Percentiles rank a stretch among this genome's conserved stretches.
Conservation (phyloP, 2,329 filamentous ascomycete species). For the Neobulgaria alba region DNA sequence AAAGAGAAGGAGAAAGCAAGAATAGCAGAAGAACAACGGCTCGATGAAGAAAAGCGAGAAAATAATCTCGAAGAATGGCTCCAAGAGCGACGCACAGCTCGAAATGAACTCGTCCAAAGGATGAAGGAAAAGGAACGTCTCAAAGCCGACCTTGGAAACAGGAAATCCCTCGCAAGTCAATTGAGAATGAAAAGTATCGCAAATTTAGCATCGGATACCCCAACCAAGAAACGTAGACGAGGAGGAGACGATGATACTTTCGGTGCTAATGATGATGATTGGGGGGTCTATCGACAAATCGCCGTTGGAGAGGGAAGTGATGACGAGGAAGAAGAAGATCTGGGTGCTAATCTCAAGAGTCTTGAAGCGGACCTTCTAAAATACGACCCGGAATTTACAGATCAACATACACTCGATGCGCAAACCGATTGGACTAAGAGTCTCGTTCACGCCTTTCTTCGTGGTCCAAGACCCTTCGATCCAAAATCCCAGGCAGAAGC, state of each 20-base stretch:
- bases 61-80: slow-evolving; percentile 84
- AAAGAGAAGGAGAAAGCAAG: slow-evolving; percentile 89
- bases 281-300: slow-evolving; percentile 93
- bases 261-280: slow-evolving; percentile 94
- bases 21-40: slow-evolving; percentile 70
- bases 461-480: slow-evolving; percentile 82
- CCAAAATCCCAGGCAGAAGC: slow-evolving; percentile 69
- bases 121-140: slow-evolving; percentile 92
- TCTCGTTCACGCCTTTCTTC: slow-evolving; percentile 80
- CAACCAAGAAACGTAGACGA: slow-evolving; percentile 72
- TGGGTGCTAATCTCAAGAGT: slow-evolving; percentile 60
- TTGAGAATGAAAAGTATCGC: slow-evolving; percentile 98
- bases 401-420: slow-evolving; percentile 84
- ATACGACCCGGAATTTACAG: slow-evolving; percentile 82
- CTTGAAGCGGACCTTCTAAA: slow-evolving; percentile 79
- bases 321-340: slow-evolving; percentile 86
- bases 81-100: slow-evolving; percentile 66
- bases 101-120: slow-evolving; percentile 62
- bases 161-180: slow-evolving; percentile 91
- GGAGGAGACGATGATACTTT: slow-evolving; percentile 94
- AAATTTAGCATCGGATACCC: slow-evolving; percentile 85
- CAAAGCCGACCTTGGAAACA: slow-evolving; percentile 90
- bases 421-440: slow-evolving; percentile 94
- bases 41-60: slow-evolving; percentile 75
- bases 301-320: slow-evolving; percentile 76